Base-by-base conservation (phyloP, 208 protist genomes). In the Trypanosoma rangeli region DNA sequence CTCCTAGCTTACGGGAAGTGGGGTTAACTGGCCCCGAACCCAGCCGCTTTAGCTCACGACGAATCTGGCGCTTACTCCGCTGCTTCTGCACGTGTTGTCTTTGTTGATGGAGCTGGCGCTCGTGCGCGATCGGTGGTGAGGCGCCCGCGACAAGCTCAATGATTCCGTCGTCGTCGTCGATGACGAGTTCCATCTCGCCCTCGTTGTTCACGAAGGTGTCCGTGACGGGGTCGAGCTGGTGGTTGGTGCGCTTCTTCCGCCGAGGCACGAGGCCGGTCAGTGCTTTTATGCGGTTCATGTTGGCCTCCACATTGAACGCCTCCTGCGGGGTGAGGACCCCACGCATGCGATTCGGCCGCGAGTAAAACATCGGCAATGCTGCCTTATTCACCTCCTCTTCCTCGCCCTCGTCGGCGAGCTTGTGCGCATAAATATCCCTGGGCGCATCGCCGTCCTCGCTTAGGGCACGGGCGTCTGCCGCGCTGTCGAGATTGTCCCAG, bases 161-260 rank as follows among this genome's bases (percentile, higher is more conserved):
- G 64, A 97, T 86, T 28, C 89, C 87, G 65, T 97, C 92, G 57
- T 97, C 92, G 57, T 94, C 89, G 61, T 93, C 87, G 54, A 97
- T 85, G 46, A 81, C 70, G 26, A 97, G 82, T 80, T 94, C 89
- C 59, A 94, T 85, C 66, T 94, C 87, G 0, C 90, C 90, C 15
- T 87, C 80, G 2, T 74, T 64, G 67, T 94, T 92, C 33, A 96
- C 68, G 67, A 96, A 93, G 0, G 83, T 90, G 58, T 86, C 82
- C 37, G 72, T 69, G 55, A 87, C 86, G 3, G 81, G 84, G 49
- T 92, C 87, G 8, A 95, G 79, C 68, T 95, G 90, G 55, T 91
- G 85, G 69, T 95, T 95, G 16, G 79, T 86, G 22, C 79, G 78
- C 55, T 72, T 77, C 70, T 81, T 83, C 49, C 83, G 80, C 5